phyloP scores from a whole-genome alignment of 2,329 filamentous ascomycete genomes.

The Sporothrix humicola region DNA sequence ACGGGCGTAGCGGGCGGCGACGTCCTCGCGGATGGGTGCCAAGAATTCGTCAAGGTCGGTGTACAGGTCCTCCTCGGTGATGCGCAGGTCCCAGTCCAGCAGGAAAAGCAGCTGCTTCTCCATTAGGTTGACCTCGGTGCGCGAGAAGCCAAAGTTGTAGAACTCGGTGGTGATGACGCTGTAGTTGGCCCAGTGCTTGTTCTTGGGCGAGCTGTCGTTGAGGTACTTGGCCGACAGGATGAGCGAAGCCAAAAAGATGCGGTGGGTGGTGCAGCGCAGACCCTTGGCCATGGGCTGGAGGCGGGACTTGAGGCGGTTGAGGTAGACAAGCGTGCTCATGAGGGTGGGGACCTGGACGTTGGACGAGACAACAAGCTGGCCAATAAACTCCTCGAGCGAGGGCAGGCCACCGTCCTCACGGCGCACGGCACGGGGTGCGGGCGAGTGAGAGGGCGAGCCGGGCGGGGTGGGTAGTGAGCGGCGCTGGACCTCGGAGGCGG shows the following conservation, averaged over 20 bases:
- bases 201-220: conserved; percentile 98
- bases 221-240: conserved; percentile 94
- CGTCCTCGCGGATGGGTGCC: conserved; percentile 73
- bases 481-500: conserved; percentile 42
- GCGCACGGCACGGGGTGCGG: conserved; percentile 52
- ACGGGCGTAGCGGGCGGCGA: conserved; percentile 58
- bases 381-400: conserved; percentile 88
- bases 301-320: conserved; percentile 79
- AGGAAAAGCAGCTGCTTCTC: conserved; percentile 97
- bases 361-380: conserved; percentile 84
- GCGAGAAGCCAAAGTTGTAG: conserved; percentile 83
- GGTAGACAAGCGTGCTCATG: conserved; percentile 96
- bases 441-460: conserved; percentile 47
- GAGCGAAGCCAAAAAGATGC: conserved; percentile 90
- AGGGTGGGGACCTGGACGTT: conserved; percentile 97
- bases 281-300: conserved; percentile 95
- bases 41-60: conserved; percentile 87
- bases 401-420: conserved; percentile 67
- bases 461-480: conserved; percentile 55
- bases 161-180: conserved; percentile 72
- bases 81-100: conserved; percentile 90
- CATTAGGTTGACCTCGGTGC: conserved; percentile 98
- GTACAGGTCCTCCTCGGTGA: conserved; percentile 85
- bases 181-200: conserved; percentile 99
- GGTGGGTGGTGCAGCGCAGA: conserved; percentile 93